A percentile compares a stretch with the other conserved stretches of the same genome.
These are phyloP conservation scores for Podosphaera xanthii DNA, from an alignment of 2,329 filamentous ascomycete genomes.

Conservation along the genomic window DNA sequence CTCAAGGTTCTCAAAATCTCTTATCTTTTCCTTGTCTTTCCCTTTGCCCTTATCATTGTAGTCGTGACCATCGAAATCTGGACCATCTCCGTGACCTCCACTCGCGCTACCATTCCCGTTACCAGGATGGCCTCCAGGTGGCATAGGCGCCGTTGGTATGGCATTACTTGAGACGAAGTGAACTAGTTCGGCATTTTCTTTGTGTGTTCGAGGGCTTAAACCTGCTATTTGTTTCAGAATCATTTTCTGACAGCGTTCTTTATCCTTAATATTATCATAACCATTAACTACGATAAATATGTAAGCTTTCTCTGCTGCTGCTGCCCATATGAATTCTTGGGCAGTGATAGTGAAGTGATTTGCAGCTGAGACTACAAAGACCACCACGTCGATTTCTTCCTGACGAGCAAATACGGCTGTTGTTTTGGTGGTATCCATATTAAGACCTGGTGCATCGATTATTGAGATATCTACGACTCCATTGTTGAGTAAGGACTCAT, in stretches of 20 bases:
- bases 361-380: slow-evolving; percentile 91
- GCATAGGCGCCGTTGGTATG: slow-evolving; percentile 44
- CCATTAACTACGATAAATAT: slow-evolving; percentile 98
- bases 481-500: slow-evolving; percentile 88
- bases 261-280: slow-evolving; percentile 82
- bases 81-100: slow-evolving; percentile 27
- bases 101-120: slow-evolving; percentile 25
- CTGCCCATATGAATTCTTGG: slow-evolving; percentile 93
- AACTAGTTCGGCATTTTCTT: slow-evolving; percentile 77
- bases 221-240: slow-evolving; percentile 73
- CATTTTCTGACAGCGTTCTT: slow-evolving; percentile 74
- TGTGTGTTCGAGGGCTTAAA: slow-evolving; percentile 80
- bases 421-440: slow-evolving; percentile 89
- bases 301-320: slow-evolving; percentile 90
- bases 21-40: slow-evolving; percentile 69
- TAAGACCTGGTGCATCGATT: slow-evolving; percentile 88
- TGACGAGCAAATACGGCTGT: slow-evolving; percentile 92
- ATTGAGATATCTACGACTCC: slow-evolving; percentile 94
- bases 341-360: slow-evolving; percentile 96
- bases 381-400: slow-evolving; percentile 95
- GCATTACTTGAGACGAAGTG: slow-evolving; percentile 97
- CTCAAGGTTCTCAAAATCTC: slow-evolving; percentile 78
- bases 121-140: slow-evolving; percentile 25
- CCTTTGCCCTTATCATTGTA: slow-evolving; percentile 46
- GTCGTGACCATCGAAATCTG: slow-evolving; percentile 25